phyloP scores from a whole-genome alignment of 2,329 filamentous ascomycete genomes.

The Talaromyces funiculosus region DNA sequence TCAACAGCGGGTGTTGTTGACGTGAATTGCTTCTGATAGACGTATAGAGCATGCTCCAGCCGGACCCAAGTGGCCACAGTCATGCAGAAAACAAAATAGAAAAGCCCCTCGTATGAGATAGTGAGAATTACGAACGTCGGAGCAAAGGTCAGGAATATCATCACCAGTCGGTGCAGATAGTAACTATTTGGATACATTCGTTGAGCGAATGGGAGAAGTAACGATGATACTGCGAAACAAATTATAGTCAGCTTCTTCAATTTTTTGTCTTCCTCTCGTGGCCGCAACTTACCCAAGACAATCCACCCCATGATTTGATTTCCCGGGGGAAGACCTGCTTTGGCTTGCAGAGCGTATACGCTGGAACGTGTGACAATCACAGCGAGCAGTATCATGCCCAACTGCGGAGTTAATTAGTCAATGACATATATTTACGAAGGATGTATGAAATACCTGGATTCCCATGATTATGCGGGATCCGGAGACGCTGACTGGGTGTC shows the following conservation, averaged over 20 bases:
- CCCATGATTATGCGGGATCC: constrained; percentile 43
- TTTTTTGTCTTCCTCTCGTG: constrained; percentile 18
- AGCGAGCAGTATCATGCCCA: constrained; percentile 72
- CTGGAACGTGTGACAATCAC: constrained; percentile 85
- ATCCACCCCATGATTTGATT: constrained; percentile 84
- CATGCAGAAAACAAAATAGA: constrained; percentile 84
- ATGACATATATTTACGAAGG: neutral
- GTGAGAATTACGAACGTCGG: constrained; percentile 93
- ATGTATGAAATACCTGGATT: constrained; percentile 31
- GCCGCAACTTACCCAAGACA: constrained; percentile 55
- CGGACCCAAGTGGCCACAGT: constrained; percentile 83
- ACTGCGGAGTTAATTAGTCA: constrained; percentile 32
- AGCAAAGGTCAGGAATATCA: constrained; percentile 88
- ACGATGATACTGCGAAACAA: constrained; percentile 55
- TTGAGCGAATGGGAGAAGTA: constrained; percentile 76
- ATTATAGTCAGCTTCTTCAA: constrained; percentile 16
- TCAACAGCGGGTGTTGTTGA: neutral
- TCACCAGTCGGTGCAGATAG: constrained; percentile 81
- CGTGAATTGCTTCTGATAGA: constrained; percentile 24
- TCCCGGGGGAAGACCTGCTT: constrained; percentile 74
- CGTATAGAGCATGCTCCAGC: constrained; percentile 74
- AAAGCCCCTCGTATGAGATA: constrained; percentile 94
- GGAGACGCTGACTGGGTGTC: constrained; percentile 21
- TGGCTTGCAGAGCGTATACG: constrained; percentile 76
- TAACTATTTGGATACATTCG: constrained; percentile 73